A percentile compares a stretch with the other conserved stretches of the same genome.
phyloP scores from a whole-genome alignment of 2,329 filamentous ascomycete species.

The Aquanectria penicillioides region DNA sequence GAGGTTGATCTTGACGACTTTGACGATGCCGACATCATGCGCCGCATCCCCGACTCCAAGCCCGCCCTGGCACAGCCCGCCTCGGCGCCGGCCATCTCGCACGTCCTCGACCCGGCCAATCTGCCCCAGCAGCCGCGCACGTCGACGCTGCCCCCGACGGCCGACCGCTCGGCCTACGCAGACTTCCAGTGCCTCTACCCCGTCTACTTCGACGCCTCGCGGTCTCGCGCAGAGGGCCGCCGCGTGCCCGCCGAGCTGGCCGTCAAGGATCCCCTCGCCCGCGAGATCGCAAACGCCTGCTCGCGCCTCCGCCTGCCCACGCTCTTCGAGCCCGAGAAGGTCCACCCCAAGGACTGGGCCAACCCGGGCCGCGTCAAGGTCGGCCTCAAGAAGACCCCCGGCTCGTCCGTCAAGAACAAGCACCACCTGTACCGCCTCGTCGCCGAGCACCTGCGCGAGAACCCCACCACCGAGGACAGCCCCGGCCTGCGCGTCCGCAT shows the following conservation, averaged over 20 bases:
- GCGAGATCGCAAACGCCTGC: conserved; percentile 89
- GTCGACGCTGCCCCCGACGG: conserved; percentile 44
- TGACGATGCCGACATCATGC: conserved; percentile 66
- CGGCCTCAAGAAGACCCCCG: conserved; percentile 59
- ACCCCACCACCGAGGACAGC: conserved; percentile 78
- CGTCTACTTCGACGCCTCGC: conserved; percentile 87
- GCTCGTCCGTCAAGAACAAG: conserved; percentile 71
- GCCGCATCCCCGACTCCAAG: conserved; percentile 50
- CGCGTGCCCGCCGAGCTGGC: conserved; percentile 79
- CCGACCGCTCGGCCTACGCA: conserved; percentile 70
- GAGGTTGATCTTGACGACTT: conserved; percentile 83
- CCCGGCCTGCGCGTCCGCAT: conserved; percentile 78
- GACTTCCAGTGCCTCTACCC: conserved; percentile 92
- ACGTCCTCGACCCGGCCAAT: conserved; percentile 41
- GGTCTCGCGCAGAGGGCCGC: conserved; percentile 81
- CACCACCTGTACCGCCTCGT: conserved; percentile 89
- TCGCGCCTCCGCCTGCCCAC: conserved; percentile 75
- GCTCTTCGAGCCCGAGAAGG: conserved; percentile 90
- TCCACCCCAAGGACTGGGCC: conserved; percentile 96
- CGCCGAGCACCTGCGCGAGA: conserved; percentile 76
- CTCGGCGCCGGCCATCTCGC: conserved; percentile 35
- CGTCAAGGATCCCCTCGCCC: conserved; percentile 85
- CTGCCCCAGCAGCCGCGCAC: conserved; percentile 42
- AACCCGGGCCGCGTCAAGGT: conserved; percentile 93
- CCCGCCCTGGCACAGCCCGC: conserved; percentile 40